Conservation (phyloP, 164 flowering plant genomes). For the Magnolia kwangsiensis region DNA sequence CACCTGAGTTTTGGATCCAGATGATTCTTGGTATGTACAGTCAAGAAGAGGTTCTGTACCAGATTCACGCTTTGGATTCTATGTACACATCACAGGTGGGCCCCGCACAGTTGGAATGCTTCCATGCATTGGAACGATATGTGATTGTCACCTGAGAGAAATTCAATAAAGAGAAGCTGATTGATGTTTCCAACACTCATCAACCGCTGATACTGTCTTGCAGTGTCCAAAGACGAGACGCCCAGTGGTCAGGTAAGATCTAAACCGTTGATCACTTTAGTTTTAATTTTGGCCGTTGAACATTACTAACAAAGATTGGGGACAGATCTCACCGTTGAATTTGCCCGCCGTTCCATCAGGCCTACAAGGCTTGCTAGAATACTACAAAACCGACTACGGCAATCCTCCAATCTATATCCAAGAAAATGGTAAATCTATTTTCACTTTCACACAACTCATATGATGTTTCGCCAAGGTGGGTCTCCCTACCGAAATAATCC, state of each 20-base stretch:
- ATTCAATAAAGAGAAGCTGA: slow-evolving; percentile 2
- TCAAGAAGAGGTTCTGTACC: too few relatives aligned
- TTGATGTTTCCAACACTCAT: not conserved
- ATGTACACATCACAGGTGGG: too few relatives aligned
- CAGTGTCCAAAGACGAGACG: not conserved
- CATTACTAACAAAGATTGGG: not conserved
- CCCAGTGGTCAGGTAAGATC: slow-evolving; percentile 2
- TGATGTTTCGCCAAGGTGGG: too few relatives aligned
- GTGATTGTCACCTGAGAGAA: too few relatives aligned
- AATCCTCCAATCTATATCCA: slow-evolving; percentile 14
- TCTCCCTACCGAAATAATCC: too few relatives aligned
- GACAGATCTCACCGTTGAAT: not conserved
- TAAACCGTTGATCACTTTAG: not conserved
- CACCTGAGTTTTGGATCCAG: too few relatives aligned
- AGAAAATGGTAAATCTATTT: slow-evolving; percentile 9
- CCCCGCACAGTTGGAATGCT: too few relatives aligned
- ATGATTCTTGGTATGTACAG: too few relatives aligned
- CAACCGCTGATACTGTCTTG: not conserved
- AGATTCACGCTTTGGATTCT: too few relatives aligned
- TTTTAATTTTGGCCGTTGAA: not conserved
- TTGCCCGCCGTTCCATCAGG: slow-evolving; percentile 2
- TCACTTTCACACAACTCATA: too few relatives aligned
- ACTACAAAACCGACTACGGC: not conserved
- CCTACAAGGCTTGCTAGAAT: slow-evolving; percentile 1
- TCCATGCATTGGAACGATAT: too few relatives aligned